Evolutionary conservation across 2,329 filamentous ascomycete genomes (phyloP).

Genomic region (Volutella citrinella): DNA sequence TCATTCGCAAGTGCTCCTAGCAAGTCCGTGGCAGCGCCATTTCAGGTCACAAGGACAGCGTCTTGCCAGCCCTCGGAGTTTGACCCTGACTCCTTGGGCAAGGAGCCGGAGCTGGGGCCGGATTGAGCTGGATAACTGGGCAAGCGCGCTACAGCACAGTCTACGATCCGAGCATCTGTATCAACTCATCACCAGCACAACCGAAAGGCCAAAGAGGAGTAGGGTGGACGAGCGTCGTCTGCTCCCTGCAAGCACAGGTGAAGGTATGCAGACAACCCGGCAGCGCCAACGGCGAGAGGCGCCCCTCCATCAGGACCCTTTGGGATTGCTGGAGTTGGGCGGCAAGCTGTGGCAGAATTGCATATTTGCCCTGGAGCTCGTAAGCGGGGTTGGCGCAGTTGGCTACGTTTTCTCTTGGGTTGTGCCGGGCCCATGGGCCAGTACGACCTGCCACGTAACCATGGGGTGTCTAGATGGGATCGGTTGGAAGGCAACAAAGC

Average conservation of each 20-base stretch:
- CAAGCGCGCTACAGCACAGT: constrained; percentile 34
- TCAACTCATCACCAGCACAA: constrained; percentile 18
- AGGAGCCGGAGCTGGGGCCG: constrained; percentile 26
- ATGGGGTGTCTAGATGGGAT: constrained; percentile 11
- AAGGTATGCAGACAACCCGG: constrained; percentile 4
- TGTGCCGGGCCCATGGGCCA: constrained; percentile 24
- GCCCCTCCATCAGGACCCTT: constrained; percentile 63
- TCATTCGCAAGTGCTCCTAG: constrained; percentile 18
- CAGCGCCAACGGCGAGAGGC: constrained; percentile 8
- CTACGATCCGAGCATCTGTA: constrained; percentile 30
- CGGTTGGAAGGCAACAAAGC: constrained; percentile 19
- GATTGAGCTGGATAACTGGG: constrained; percentile 36
- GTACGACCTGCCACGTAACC: constrained; percentile 14
- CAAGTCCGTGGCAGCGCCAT: constrained; percentile 16
- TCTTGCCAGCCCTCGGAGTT: constrained; percentile 14
- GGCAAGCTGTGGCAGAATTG: constrained; percentile 63
- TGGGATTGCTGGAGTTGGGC: constrained; percentile 71
- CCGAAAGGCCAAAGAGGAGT: constrained; percentile 13
- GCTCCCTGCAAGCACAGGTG: constrained; percentile 10
- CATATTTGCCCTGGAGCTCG: constrained; percentile 67
- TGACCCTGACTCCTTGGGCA: constrained; percentile 13
- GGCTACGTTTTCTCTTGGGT: constrained; percentile 70
- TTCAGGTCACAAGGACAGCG: no score
- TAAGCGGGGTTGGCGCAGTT: constrained; percentile 71
- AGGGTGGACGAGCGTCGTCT: constrained; percentile 16